Evolutionary conservation across 169 alveolate species (phyloP).

Genomic region (Theileria luwenshuni): DNA sequence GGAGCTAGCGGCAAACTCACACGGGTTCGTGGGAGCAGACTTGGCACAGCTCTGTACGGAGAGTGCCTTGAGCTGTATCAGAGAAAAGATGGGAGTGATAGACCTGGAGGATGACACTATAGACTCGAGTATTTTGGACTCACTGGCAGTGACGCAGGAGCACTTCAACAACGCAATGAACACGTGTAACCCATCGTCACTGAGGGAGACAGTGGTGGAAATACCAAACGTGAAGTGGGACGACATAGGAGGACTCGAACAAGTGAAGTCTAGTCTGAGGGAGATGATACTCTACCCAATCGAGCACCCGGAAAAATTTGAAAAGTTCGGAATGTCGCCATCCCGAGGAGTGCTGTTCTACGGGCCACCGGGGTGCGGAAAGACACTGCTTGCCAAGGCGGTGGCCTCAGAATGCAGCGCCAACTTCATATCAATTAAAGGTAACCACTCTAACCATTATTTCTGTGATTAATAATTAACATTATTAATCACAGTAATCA

Average conservation of each 20-base stretch:
- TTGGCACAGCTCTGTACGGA: slow-evolving; percentile 97
- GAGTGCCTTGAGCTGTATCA: slow-evolving; percentile 96
- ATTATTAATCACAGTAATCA: neutral
- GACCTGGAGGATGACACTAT: slow-evolving; percentile 98
- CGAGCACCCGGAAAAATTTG: slow-evolving; percentile 98
- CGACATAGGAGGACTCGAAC: slow-evolving; percentile 99
- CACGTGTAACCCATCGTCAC: slow-evolving; percentile 95
- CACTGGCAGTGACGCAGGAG: slow-evolving; percentile 98
- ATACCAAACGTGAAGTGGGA: slow-evolving; percentile 99
- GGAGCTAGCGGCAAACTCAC: slow-evolving; percentile 97
- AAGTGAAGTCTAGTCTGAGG: slow-evolving; percentile 92
- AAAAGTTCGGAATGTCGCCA: slow-evolving; percentile 98
- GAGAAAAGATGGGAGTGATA: slow-evolving; percentile 99
- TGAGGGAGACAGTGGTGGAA: slow-evolving; percentile 97
- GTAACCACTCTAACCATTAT: slow-evolving; percentile 8
- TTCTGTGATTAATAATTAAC: neutral
- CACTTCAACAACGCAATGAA: slow-evolving; percentile 97
- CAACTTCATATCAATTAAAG: slow-evolving; percentile 97
- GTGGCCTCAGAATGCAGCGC: slow-evolving; percentile 99
- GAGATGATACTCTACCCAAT: slow-evolving; percentile 96
- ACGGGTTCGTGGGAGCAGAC: slow-evolving; percentile 98
- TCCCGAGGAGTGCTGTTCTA: slow-evolving; percentile 98
- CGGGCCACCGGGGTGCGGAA: slow-evolving; percentile 99
- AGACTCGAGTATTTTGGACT: slow-evolving; percentile 96
- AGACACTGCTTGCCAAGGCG: slow-evolving; percentile 98